Percentiles rank a stretch among this genome's conserved stretches.
These are phyloP conservation scores for Psidium friedrichsthalianum DNA, from an alignment of 345 rosid genomes.

Conservation along the genomic window DNA sequence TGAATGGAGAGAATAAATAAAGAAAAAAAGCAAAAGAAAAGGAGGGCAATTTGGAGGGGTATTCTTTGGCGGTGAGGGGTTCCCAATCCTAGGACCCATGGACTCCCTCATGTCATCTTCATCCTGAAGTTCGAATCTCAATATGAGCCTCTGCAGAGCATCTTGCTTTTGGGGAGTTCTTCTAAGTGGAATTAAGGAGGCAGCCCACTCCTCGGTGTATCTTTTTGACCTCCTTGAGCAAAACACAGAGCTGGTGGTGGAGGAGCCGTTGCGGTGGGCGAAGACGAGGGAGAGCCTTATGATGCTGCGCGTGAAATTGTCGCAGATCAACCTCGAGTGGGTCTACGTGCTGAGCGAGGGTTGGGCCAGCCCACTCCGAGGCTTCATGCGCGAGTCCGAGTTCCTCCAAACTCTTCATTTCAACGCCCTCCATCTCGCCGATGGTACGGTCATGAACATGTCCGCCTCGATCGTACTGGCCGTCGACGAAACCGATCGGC, in stretches of 20 bases:
- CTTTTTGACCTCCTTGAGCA: too few species aligned
- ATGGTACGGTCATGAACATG: slow-evolving; percentile 94
- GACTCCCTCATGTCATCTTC: too few species aligned
- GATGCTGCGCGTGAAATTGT: slow-evolving; percentile 56
- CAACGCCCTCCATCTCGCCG: slow-evolving; percentile 79
- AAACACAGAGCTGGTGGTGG: slow-evolving; percentile 62
- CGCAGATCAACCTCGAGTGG: slow-evolving; percentile 74
- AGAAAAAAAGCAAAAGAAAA: too few species aligned
- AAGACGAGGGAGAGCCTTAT: slow-evolving; percentile 49
- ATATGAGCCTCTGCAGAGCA: too few species aligned
- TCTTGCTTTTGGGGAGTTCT: too few species aligned
- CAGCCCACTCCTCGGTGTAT: too few species aligned
- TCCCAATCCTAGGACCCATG: too few species aligned
- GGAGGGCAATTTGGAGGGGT: too few species aligned
- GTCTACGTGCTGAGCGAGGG: slow-evolving; percentile 96
- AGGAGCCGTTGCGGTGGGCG: slow-evolving; percentile 34
- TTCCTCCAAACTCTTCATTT: slow-evolving; percentile 99
- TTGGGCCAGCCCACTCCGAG: slow-evolving; percentile 94
- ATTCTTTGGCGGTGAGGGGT: too few species aligned
- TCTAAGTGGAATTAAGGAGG: too few species aligned
- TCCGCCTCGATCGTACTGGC: slow-evolving; percentile 92
- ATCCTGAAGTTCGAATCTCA: too few species aligned
- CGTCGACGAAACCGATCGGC: slow-evolving; percentile 66
- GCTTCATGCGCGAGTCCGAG: slow-evolving; percentile 99
- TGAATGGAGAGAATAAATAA: too few species aligned